Base-by-base conservation (phyloP, 2,329 filamentous ascomycete genomes). In the Ophiocordyceps camponoti-saundersi region DNA sequence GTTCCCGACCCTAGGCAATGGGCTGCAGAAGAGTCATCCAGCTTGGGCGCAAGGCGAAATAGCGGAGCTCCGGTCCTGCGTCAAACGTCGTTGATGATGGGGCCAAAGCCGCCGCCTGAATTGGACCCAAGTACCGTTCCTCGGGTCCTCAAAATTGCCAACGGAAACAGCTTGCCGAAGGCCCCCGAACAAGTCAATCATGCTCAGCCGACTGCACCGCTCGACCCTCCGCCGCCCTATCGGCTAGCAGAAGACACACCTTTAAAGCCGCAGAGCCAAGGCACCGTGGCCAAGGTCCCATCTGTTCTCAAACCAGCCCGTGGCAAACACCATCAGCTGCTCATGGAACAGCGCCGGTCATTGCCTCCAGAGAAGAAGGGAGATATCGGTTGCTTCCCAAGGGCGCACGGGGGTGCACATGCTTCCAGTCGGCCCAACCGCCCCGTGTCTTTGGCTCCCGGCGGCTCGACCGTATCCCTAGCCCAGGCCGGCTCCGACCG, bases 31-130 rank as follows among this genome's bases (percentile, higher is more conserved):
- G 36, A 40, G n/a, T 40, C n/a, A 6, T 29, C 26, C 26, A 55
- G 32, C 40, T 49, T 20, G 5, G 29, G 34, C 16, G 30, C 13
- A 10, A 20, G 18, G 47, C 49, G 21, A 41, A 50, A 36, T n/a
- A 42, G 46, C 8, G n/a, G 16, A 5, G 32, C 16, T 32, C 55
- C 56, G 3, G 47, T 62, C 26, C 55, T 59, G 15, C 57, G 56
- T 5, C 55, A 57, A 2, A 53, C 47, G 1, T 55, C 55, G 0
- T 45, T 60, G 16, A 53, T 56, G 48, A 49, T 53, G 42, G 55
- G 53, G 8, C 12, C 47, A 11, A 56, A 53, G 18, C 48, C 15
- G 10, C 47, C 48, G 6, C 51, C 53, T 15, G 48, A 53, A 30
- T 49, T 60, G 5, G 48, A 52, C 2, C 51, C 49, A 6, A 44